Evolutionary conservation across 2,329 filamentous ascomycete genomes (phyloP), one percentile per base, ranked within the genome.

Genomic region (Amylocarpus encephaloides): DNA sequence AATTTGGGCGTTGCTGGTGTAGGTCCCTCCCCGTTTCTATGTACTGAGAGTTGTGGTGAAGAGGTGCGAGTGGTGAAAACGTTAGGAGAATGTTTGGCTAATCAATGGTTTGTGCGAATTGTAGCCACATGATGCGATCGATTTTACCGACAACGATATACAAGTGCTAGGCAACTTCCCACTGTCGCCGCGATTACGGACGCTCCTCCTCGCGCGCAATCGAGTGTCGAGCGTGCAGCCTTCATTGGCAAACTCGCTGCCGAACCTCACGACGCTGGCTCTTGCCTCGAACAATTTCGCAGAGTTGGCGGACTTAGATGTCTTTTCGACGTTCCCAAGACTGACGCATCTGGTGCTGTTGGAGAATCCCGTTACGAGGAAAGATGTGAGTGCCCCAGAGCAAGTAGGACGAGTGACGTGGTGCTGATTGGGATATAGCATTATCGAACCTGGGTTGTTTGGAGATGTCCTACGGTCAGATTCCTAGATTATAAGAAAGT

Each of bases 141-240:
- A 98, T 73, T 85, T 98, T 64, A 97, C 93, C 70, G 93, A 98
- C 76, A 98, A 98, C 70, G 91, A 96, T 71, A 92, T 98, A 65
- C 82, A 88, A 62, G 76, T 85, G 44, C 80, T 98, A 57, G 85
- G 84, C 59, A 96, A 96, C 73, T 95, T 98, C 68, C 93, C 93
- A 3, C 82, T 95, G 45, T 92, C 87, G 49, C 91, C 89, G 41
- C 86, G 93, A 60, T 77, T 97, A 63, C 86, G 82, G 61, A 95
- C 89, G 16, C 80, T 98, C 38, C 82, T 98, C 43, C 80, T 95
- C 48, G 90, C 90, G 48, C 84, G 90, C 58, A 98, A 98, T 72
- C 85, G 93, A 61, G 78, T 98, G 65, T 75, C 83, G 51, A 81
- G 78, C 64, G 91, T 98, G 66, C 88, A 95, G 68, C 75, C 85